phyloP scores from a whole-genome alignment of 768 basidiomycete genomes.

The Tulasnella sp. region DNA sequence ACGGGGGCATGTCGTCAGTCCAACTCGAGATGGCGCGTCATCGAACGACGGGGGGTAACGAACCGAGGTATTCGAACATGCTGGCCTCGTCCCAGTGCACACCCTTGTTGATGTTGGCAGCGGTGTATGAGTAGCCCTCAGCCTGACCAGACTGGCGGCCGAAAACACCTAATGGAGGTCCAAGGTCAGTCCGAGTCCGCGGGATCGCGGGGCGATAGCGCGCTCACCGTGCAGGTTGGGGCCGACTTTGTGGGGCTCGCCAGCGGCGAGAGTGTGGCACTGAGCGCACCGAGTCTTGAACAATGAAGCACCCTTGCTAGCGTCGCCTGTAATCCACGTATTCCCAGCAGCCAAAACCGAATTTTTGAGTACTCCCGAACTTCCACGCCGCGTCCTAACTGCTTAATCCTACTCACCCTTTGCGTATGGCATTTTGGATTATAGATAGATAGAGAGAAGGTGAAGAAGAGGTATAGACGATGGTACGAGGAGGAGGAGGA shows the following conservation, averaged over 20 bases:
- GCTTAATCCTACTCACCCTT: conserved; percentile 2
- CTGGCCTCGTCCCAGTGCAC: conserved; percentile 79
- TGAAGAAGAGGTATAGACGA: conserved; percentile 6
- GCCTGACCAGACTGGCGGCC: conserved; percentile 86
- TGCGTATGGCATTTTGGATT: conserved; percentile 23
- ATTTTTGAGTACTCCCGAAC: conserved; percentile 14
- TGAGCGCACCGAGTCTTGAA: conserved; percentile 97
- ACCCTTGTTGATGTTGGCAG: conserved; percentile 95
- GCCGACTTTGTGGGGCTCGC: conserved; percentile 86
- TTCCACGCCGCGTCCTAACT: too few species aligned
- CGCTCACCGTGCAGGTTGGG: conserved; percentile 85
- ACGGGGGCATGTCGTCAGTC: conserved; percentile 4
- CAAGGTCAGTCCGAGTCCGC: conserved; percentile 20
- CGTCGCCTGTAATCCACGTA: conserved; percentile 62
- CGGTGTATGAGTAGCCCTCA: conserved; percentile 86
- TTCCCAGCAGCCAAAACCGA: conserved; percentile 4
- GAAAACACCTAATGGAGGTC: conserved; percentile 58
- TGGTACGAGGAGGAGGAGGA: background rate
- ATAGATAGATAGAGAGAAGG: conserved; percentile 17
- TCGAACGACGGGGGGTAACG: background rate
- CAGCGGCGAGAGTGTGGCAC: conserved; percentile 84
- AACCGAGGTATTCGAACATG: conserved; percentile 84
- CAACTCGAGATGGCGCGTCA: background rate
- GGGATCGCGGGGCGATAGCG: conserved; percentile 46
- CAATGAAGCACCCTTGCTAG: conserved; percentile 85